Base-by-base conservation (phyloP, 78 protist species). In the Guillardia theta region DNA sequence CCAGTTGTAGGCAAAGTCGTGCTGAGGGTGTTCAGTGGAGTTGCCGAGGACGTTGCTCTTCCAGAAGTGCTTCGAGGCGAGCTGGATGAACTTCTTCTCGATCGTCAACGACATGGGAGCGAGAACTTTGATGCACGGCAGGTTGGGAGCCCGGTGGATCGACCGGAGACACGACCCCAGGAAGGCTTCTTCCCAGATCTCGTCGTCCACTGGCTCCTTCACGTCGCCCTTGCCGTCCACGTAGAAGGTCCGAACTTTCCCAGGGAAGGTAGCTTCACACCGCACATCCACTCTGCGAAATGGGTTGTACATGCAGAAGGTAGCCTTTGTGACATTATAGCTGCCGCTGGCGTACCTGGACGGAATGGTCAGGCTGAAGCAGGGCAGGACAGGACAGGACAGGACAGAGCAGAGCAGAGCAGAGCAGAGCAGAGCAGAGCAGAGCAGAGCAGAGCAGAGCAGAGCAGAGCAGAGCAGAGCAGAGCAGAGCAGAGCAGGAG, bases 141-240 rank as follows among this genome's bases (percentile, higher is more conserved):
- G 87, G 47, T 12, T 0, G 8, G 5, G 44, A 37, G 43, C 19
- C 6, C 80, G 87, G 44, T 27, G 0, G 48, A 22, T 18, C 46
- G 90, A 15, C 24, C 90, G 90, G 21, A 80, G 53, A 19, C 46
- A 39, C 44, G 90, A 80, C 37, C 53, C 39, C 37, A 80, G 46
- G 90, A 44, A 80, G 36, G 90, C 90, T 30, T 80, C 53, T 30
- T 80, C 53, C 90, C 90, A 80, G 43, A 80, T 15, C 90, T 80
- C 90, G 0, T 37, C 53, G 2, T 22, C 24, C 88, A 78, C 88
- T 37, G 39, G 39, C 88, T 41, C 15, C 9, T 18, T 21, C 36
- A 21, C 19, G 8, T 24, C 10, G 33, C 90, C 90, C 37, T 37
- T 80, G 1, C 90, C 90, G 10, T 80, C 90, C 44, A 80, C 46